phyloP scores from a whole-genome alignment of 2,329 filamentous ascomycete genomes.

The Neonectria sp. region DNA sequence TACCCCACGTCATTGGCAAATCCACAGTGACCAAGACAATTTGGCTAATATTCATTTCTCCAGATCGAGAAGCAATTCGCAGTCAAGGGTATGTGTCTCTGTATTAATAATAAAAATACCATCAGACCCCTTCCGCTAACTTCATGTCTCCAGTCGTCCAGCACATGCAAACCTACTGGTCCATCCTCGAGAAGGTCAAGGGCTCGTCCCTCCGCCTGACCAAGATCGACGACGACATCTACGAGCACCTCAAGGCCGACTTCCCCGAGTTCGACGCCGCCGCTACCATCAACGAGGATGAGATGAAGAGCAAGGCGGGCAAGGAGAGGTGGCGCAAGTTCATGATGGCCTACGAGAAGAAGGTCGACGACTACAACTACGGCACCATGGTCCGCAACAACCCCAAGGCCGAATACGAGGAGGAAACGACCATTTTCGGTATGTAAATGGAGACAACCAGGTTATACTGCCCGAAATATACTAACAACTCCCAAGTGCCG shows the following conservation, averaged over 20 bases:
- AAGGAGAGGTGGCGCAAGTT: slow-evolving; percentile 97
- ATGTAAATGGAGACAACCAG: not conserved
- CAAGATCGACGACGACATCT: slow-evolving; percentile 95
- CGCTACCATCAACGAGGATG: slow-evolving; percentile 86
- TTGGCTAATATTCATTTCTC: slow-evolving; percentile 16
- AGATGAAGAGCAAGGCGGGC: slow-evolving; percentile 97
- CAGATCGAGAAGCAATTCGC: slow-evolving; percentile 99
- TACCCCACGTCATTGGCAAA: slow-evolving; percentile 11
- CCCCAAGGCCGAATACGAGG: slow-evolving; percentile 86
- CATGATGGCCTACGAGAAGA: slow-evolving; percentile 94
- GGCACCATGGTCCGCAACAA: slow-evolving; percentile 90
- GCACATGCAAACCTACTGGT: slow-evolving; percentile 98
- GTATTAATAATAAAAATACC: not conserved
- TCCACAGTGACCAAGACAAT: not conserved
- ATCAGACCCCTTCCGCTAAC: not conserved
- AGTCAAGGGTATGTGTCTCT: slow-evolving; percentile 79
- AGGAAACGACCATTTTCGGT: slow-evolving; percentile 95
- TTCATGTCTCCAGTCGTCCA: slow-evolving; percentile 75
- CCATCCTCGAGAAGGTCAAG: slow-evolving; percentile 90
- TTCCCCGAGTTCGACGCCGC: slow-evolving; percentile 95
- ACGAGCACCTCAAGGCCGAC: slow-evolving; percentile 86
- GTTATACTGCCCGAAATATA: not conserved
- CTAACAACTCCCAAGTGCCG: slow-evolving; percentile 58
- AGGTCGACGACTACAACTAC: slow-evolving; percentile 97
- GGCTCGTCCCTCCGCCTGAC: slow-evolving; percentile 93